Evolutionary conservation across 2,329 filamentous ascomycete species (phyloP).

Genomic region (Penicillium sp.): DNA sequence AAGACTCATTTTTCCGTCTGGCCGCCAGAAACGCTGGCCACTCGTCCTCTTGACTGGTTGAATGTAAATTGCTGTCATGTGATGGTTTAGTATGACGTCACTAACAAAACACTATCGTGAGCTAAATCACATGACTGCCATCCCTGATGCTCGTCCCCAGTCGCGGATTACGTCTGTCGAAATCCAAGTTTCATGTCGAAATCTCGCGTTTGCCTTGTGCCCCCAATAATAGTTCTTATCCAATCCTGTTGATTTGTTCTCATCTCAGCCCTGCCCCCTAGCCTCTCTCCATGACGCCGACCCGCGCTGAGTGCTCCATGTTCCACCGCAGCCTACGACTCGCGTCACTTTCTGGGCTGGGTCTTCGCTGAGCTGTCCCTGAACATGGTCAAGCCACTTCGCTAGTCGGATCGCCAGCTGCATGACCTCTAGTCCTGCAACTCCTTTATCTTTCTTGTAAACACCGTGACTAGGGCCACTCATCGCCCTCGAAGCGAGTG

Average conservation of each 20-base stretch:
- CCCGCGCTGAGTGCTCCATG: constrained; percentile 21
- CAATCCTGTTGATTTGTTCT: not conserved
- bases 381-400: constrained; percentile 20
- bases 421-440: constrained; percentile 11
- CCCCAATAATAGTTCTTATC: not conserved
- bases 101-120: not conserved
- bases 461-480: not conserved
- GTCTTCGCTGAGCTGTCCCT: constrained; percentile 24
- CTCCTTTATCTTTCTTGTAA: constrained; percentile 1
- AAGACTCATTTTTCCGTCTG: too few relatives aligned
- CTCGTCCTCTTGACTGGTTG: too few relatives aligned
- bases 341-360: constrained; percentile 16
- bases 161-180: not conserved
- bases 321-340: constrained; percentile 24
- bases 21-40: too few relatives aligned
- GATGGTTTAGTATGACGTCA: not conserved
- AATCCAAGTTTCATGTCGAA: not conserved
- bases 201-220: constrained; percentile 2
- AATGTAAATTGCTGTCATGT: not conserved
- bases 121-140: not conserved
- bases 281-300: constrained; percentile 11
- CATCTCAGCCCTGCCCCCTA: not conserved
- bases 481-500: not conserved
- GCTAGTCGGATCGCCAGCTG: constrained; percentile 12
- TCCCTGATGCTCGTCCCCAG: not conserved